A percentile compares a stretch with the other conserved stretches of the same genome.
These are phyloP conservation scores for Trichosanthes cucumerina DNA, from an alignment of 306 rosid species.

Conservation along the genomic window DNA sequence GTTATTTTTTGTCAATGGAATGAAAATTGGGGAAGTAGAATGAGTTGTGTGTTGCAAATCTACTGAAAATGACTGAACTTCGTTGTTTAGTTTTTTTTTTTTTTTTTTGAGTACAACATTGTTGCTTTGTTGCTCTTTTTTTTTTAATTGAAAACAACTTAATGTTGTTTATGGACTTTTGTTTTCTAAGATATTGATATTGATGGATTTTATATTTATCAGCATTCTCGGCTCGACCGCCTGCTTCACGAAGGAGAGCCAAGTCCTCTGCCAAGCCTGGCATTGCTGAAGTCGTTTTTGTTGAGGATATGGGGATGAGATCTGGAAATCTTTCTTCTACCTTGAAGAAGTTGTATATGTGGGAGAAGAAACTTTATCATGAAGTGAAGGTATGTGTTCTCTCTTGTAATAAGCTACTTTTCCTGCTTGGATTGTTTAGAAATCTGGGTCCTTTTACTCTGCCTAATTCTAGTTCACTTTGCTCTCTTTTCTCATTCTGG, in stretches of 20 bases:
- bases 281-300: constrained; percentile 23
- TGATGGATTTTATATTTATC: constrained; percentile 44
- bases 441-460: not conserved
- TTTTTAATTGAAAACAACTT: not conserved
- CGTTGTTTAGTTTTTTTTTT: not conserved
- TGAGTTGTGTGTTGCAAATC: not conserved
- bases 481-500: not conserved
- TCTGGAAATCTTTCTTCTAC: constrained; percentile 68
- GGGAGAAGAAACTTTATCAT: constrained; percentile 88
- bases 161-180: constrained; percentile 10
- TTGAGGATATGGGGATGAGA: constrained; percentile 37
- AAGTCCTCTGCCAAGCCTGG: constrained; percentile 29
- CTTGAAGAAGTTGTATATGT: constrained; percentile 69
- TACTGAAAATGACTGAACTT: not conserved
- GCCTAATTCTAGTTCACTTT: not conserved
- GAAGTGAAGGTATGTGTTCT: constrained; percentile 69
- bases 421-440: not conserved
- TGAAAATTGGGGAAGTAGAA: not conserved
- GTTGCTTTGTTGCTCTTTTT: not conserved
- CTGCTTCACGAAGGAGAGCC: constrained; percentile 35
- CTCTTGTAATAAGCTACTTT: not conserved
- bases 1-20: not conserved
- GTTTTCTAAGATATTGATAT: constrained; percentile 71
- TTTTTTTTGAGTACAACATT: too few relatives aligned
- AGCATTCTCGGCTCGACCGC: constrained; percentile 47